phyloP scores from a whole-genome alignment of 768 basidiomycete species.

The Tulasnella sp. region DNA sequence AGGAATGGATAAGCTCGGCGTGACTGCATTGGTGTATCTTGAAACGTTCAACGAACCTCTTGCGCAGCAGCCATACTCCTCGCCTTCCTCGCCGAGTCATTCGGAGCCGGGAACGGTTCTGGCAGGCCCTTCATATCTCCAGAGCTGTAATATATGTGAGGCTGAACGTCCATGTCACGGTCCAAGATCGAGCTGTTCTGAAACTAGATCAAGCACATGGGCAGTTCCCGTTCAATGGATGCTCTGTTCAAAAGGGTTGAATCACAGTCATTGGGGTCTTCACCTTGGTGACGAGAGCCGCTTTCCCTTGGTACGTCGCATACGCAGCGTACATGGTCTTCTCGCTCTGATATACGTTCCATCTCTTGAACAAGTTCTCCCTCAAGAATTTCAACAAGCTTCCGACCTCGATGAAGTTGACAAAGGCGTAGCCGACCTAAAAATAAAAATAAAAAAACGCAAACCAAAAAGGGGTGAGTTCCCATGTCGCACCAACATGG shows the following conservation, averaged over 20 bases:
- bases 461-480: slow-evolving; percentile 15
- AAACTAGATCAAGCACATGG: not conserved
- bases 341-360: slow-evolving; percentile 89
- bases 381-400: slow-evolving; percentile 69
- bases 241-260: slow-evolving; percentile 49
- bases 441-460: slow-evolving; percentile 25
- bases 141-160: slow-evolving; percentile 9
- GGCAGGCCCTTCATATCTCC: slow-evolving; percentile 1
- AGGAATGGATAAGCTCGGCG: not conserved
- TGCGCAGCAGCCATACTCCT: slow-evolving; percentile 12
- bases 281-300: slow-evolving; percentile 81
- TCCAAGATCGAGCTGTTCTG: slow-evolving; percentile 13
- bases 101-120: slow-evolving; percentile 64
- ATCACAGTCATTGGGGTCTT: slow-evolving; percentile 36
- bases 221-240: slow-evolving; percentile 47
- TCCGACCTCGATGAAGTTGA: slow-evolving; percentile 74
- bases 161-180: slow-evolving; percentile 2
- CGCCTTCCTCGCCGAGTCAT: slow-evolving; percentile 64
- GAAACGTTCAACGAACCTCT: slow-evolving; percentile 9
- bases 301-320: slow-evolving; percentile 88
- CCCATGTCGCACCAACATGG: too few relatives aligned
- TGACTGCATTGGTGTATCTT: too few relatives aligned
- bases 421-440: slow-evolving; percentile 76
- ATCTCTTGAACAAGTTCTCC: slow-evolving; percentile 64
- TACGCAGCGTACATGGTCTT: slow-evolving; percentile 87